These are phyloP conservation scores for Persicaria tinctoria DNA, from an alignment of 148 eudicot genomes.

Conservation along the genomic window DNA sequence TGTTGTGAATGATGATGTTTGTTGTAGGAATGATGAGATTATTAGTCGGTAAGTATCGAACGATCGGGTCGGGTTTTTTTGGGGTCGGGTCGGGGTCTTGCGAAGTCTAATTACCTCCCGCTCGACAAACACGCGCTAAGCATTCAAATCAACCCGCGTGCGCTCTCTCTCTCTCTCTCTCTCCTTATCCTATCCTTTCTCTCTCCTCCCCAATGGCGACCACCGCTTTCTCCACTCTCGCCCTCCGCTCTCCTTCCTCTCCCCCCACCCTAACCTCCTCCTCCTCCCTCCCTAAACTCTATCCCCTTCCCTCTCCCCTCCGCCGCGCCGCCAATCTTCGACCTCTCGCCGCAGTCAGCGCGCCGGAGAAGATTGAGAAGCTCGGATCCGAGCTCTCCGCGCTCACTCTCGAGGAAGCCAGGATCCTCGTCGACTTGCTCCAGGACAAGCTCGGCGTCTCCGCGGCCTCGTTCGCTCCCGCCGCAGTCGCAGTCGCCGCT, in stretches of 20 bases:
- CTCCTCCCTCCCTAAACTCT: constrained; percentile 18
- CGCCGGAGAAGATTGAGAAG: constrained; percentile 50
- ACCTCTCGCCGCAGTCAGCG: constrained; percentile 69
- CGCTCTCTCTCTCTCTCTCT: not conserved
- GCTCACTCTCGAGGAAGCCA: constrained; percentile 73
- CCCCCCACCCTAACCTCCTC: constrained; percentile 12
- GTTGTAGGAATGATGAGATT: too few species aligned
- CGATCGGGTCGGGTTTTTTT: too few species aligned
- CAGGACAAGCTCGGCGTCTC: constrained; percentile 85
- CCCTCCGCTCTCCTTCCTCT: constrained; percentile 26
- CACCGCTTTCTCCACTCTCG: constrained; percentile 22
- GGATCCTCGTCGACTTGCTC: constrained; percentile 70
- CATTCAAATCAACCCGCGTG: not conserved
- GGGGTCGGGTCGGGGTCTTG: too few species aligned
- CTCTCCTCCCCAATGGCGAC: constrained; percentile 14
- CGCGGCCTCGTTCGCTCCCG: constrained; percentile 81
- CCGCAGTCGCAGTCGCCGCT: constrained; percentile 33
- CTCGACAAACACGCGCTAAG: too few species aligned
- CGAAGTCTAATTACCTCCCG: too few species aligned
- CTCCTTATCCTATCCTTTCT: constrained; percentile 15
- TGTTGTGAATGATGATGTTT: too few species aligned
- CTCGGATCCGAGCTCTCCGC: constrained; percentile 58
- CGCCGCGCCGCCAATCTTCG: constrained; percentile 50
- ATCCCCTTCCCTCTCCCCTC: constrained; percentile 29
- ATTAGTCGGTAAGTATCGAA: too few species aligned